These are phyloP conservation scores for Pseudogymnoascus sp. DNA, from an alignment of 2,329 filamentous ascomycete genomes.

Conservation along the genomic window DNA sequence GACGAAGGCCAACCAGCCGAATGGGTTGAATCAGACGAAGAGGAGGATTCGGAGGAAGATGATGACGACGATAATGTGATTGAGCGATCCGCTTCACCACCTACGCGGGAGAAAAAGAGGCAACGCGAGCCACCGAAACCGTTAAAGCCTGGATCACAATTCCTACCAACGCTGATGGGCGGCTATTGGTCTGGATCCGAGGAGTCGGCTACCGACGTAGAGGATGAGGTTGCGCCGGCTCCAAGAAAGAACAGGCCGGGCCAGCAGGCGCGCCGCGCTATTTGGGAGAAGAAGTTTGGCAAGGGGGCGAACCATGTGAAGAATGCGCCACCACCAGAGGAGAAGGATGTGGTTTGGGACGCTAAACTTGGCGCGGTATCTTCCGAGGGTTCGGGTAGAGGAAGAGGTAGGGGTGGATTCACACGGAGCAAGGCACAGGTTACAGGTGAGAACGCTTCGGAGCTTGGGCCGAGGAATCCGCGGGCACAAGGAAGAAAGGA, in stretches of 20 bases:
- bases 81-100: constrained; percentile 9
- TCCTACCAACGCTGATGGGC: constrained; percentile 68
- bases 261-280: constrained; percentile 67
- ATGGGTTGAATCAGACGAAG: neutral
- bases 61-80: constrained; percentile 12
- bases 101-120: constrained; percentile 18
- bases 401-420: constrained; percentile 12
- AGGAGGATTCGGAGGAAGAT: constrained; percentile 13
- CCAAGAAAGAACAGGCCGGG: constrained; percentile 66
- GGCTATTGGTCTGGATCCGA: constrained; percentile 74
- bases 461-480: constrained; percentile 20
- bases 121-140: constrained; percentile 10
- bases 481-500: constrained; percentile 33
- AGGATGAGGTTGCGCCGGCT: constrained; percentile 43
- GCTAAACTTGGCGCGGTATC: constrained; percentile 42
- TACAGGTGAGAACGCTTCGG: constrained; percentile 23
- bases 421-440: constrained; percentile 10
- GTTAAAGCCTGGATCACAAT: constrained; percentile 39
- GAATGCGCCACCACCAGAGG: constrained; percentile 15
- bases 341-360: constrained; percentile 49
- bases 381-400: constrained; percentile 5
- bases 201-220: constrained; percentile 54
- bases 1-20: constrained; percentile 9
- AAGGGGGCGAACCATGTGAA: constrained; percentile 43
- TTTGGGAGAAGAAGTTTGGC: constrained; percentile 76